Base-by-base conservation (phyloP, 1,284 basidiomycete genomes). In the Cryptococcus sp. region DNA sequence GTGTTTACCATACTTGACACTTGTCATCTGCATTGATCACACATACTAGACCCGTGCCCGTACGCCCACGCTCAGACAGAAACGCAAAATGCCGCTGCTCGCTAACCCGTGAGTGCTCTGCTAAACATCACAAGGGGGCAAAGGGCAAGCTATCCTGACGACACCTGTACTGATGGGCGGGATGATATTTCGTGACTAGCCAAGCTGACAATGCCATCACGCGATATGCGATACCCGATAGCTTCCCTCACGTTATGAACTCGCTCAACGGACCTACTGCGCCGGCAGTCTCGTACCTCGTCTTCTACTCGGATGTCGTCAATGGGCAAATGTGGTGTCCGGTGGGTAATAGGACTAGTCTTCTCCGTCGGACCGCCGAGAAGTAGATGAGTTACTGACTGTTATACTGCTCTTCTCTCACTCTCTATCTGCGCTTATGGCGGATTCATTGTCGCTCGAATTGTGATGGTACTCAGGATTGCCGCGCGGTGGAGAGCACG, bases 401-500 rank as follows among this genome's bases (percentile, higher is more conserved):
- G n/a, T n/a, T n/a, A n/a, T n/a, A n/a, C n/a, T n/a, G n/a, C n/a
- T n/a, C n/a, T n/a, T n/a, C n/a, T n/a, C n/a, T n/a, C n/a, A n/a
- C n/a, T n/a, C n/a, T n/a, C n/a, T n/a, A n/a, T n/a, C n/a, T n/a
- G n/a, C 27, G 4, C 13, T 10, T 35, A 13, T 35, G 2, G 15
- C 3, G 25, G 27, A 22, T 6, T 7, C 15, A 16, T 22, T 20
- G 19, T 39, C 49, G 25, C 13, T 55, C 42, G 2, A 5, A 8
- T 35, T 45, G 13, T 15, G 5, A 13, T 16, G 46, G 40, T 59
- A 27, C 46, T n/a, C 66, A 92, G 90, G 90, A 92, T 72, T 92
- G 89, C 73, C 77, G 81, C 22, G 82, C 74, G 38, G 87, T 93
- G 27, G 88, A 92, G 60, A 69, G 76, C 1, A 64, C 84, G 27